Evolutionary conservation across 2,329 filamentous ascomycete species (phyloP), one percentile per base, ranked within the genome.

Genomic region (Pyrenophora graminea): DNA sequence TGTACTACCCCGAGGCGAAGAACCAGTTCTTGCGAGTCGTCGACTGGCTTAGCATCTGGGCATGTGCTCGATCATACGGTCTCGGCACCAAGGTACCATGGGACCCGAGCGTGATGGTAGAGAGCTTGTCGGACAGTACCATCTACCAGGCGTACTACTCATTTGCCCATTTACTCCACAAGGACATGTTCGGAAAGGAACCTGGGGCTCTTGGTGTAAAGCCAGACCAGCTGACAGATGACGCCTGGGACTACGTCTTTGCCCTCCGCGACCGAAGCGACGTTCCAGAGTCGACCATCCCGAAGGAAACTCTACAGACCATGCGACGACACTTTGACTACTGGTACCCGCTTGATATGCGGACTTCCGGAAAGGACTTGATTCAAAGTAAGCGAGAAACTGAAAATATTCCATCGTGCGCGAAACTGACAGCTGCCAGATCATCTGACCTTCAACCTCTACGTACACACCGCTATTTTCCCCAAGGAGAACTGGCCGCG

Each of bases 221-320:
- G 37, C 79, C 91, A 1, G 90, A 94, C 51, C 91, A 97, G 75
- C 92, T 97, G 88, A 91, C 83, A 7, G 92, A 97, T 61, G 91
- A 95, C 64, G 90, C 96, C 39, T 99, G 92, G 91, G 93, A 99
- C 75, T 97, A 96, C 71, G 79, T 97, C 62, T 97, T 97, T 78
- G 87, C 85, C 70, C 85, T 90, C 49, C 84, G 85, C 15, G 86
- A 91, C 48, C 84, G 85, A 18, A 86, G 90, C 48, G 82, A 80
- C 55, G 83, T 92, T 23, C 84, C 87, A 13, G 73, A 83, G 50
- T 88, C 85, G 52, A 86, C 86, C 33, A 95, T 97, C 53, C 80
- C 85, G 53, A 85, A 87, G 74, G 84, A 87, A 54, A 84, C 84
- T 3, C 81, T 99, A 38, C 84, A 90, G 68, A 82, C 84, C 34